Evolutionary conservation across 768 basidiomycete genomes (phyloP).

Genomic region (Steccherinum ochraceum): DNA sequence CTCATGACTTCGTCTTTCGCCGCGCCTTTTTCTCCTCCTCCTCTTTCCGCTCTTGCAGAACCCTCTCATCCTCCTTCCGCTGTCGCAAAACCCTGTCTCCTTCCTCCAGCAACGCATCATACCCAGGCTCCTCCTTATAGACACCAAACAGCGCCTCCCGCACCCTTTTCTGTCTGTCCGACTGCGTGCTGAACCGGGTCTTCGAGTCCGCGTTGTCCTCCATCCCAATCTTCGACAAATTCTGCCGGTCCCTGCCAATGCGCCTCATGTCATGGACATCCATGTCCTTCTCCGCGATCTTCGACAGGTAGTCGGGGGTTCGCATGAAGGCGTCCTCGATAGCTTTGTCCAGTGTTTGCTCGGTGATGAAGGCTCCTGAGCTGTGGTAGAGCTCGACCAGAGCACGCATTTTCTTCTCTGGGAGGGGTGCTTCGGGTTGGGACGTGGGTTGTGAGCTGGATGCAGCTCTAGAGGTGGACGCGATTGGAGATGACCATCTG

Average conservation of each 20-base stretch:
- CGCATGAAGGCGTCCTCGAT: conserved; percentile 61
- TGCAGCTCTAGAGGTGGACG: not conserved
- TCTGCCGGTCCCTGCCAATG: conserved; percentile 10
- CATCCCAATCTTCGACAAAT: conserved; percentile 13
- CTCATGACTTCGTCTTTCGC: not conserved
- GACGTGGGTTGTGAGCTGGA: conserved; percentile 4
- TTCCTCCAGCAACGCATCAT: conserved; percentile 40
- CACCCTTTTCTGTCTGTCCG: conserved; percentile 36
- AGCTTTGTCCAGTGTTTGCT: conserved; percentile 53
- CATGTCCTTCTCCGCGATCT: conserved; percentile 6
- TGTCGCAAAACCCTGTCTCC: not conserved
- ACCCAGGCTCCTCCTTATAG: conserved; percentile 33
- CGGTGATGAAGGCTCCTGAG: conserved; percentile 62
- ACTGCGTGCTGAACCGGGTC: conserved; percentile 6
- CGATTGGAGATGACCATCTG: not conserved
- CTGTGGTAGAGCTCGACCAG: conserved; percentile 78
- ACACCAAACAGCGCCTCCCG: conserved; percentile 50
- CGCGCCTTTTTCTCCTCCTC: not conserved
- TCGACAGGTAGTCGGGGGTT: not conserved
- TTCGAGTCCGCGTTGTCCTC: conserved; percentile 4
- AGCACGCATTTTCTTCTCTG: conserved; percentile 57
- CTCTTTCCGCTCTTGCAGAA: conserved; percentile 8
- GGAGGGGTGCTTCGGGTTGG: conserved; percentile 27
- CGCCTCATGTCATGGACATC: conserved; percentile 12
- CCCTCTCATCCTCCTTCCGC: conserved; percentile 20